Conservation (phyloP, 2,329 filamentous ascomycete species). For the Fusarium liriodendri region DNA sequence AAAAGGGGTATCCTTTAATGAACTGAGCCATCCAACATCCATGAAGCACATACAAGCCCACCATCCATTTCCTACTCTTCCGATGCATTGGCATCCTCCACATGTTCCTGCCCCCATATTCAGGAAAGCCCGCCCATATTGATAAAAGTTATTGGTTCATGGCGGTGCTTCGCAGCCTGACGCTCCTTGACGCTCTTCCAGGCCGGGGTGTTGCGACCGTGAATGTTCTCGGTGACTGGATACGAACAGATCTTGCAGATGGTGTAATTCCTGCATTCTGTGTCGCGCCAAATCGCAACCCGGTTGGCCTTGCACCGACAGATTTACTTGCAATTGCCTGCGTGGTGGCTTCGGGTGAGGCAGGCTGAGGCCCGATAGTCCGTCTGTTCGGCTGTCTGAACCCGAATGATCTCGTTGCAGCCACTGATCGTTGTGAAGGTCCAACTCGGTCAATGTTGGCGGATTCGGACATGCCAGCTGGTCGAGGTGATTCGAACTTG, state of each 20-base stretch:
- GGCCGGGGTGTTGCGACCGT: constrained; percentile 19
- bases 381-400: constrained; percentile 16
- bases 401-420: constrained; percentile 20
- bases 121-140: not conserved
- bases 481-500: constrained; percentile 8
- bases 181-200: constrained; percentile 8
- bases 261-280: constrained; percentile 20
- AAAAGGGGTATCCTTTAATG: constrained; percentile 42
- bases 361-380: constrained; percentile 13
- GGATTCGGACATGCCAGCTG: constrained; percentile 3
- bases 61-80: constrained; percentile 3
- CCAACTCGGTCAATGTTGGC: not conserved
- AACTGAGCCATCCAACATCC: constrained; percentile 36
- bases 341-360: constrained; percentile 15
- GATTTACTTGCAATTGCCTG: constrained; percentile 30
- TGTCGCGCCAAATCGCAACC: constrained; percentile 19
- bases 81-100: not conserved
- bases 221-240: constrained; percentile 38
- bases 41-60: constrained; percentile 25
- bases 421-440: constrained; percentile 8
- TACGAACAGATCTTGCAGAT: constrained; percentile 38
- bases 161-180: constrained; percentile 13
- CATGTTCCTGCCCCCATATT: constrained; percentile 11
- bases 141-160: constrained; percentile 19
- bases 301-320: constrained; percentile 29